Conservation (phyloP, 345 rosid species). For the Xanthoceras sorbifolium region DNA sequence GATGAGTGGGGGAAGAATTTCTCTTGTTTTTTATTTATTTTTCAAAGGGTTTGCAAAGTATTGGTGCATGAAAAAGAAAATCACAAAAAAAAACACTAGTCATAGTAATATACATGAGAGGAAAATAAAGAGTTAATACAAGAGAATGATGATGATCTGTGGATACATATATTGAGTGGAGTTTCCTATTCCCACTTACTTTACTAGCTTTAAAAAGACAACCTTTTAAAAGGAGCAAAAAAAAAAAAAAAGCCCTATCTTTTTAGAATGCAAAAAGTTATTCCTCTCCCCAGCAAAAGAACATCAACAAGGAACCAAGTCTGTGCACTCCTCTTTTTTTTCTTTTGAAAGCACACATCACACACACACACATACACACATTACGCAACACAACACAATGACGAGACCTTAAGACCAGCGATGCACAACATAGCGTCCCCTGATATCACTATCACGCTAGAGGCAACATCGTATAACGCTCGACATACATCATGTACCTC, state of each 20-base stretch:
- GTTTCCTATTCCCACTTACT: slow-evolving; percentile 41
- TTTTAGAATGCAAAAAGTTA: slow-evolving; percentile 46
- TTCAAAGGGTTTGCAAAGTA: slow-evolving; percentile 19
- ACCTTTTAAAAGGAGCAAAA: slow-evolving; percentile 46
- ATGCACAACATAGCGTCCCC: too few relatives aligned
- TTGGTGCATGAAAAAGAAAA: neutral
- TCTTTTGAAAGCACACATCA: slow-evolving; percentile 39
- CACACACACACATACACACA: slow-evolving; percentile 8
- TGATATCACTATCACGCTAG: too few relatives aligned
- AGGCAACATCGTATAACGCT: too few relatives aligned
- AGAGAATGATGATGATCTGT: neutral
- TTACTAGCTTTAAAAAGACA: slow-evolving; percentile 40
- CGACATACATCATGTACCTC: too few relatives aligned
- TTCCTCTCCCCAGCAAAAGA: slow-evolving; percentile 39
- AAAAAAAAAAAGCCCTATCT: slow-evolving; percentile 40
- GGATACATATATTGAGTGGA: slow-evolving; percentile 52
- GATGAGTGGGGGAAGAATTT: slow-evolving; percentile 27
- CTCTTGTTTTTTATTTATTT: neutral
- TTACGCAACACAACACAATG: too few relatives aligned
- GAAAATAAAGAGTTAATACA: neutral
- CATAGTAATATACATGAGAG: neutral
- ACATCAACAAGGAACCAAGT: slow-evolving; percentile 39
- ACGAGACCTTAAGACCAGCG: too few relatives aligned
- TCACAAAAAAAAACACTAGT: neutral
- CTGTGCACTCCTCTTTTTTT: slow-evolving; percentile 24